Evolutionary conservation across 352 stramenopile species (phyloP), one percentile per base, ranked within the genome.

Genomic region (Phytophthora brassicae): DNA sequence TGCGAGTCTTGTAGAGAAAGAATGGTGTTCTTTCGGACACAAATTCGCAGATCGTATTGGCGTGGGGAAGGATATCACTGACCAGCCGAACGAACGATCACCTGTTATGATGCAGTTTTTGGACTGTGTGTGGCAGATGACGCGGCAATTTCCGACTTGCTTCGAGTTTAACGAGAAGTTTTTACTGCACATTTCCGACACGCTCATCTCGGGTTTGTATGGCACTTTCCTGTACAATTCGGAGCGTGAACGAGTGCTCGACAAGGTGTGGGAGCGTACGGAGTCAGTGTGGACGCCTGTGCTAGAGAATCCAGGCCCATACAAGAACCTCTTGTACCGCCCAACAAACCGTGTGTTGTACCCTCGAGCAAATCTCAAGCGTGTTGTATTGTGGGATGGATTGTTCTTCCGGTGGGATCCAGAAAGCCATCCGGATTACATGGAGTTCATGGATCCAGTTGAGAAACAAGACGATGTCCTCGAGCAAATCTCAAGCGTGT

Each of bases 101-200:
- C 87, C 87, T 19, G 84, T 95, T 23, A 92, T 95, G 80, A 61
- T 94, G 12, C 87, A 95, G 67, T 95, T 94, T 50, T 60, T 95
- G 33, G 87, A 95, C 48, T 92, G 79, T 8, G 87, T 95, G 31
- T 94, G 82, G 81, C 87, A 95, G 52, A 92, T 95, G 85, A 90
- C 84, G 36, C 82, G 79, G 4, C 87, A 95, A 53, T 95, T 94
- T 62, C 85, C 87, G n/a, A 92, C 82, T 22, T 85, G 77, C 28
- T 95, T 95, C 59, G 86, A 95, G 69, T 95, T 95, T 55, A 94
- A 95, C 66, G 84, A 94, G 64, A 86, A 87, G 58, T 92, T 95
- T 55, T 53, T 95, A 36, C 57, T 94, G 16, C 81, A 92, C 45
- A 81, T 94, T 29, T 75, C 81, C 17, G 87, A 94, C 49, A 77